phyloP scores from a whole-genome alignment of 768 basidiomycete species.

The Guyanaporus albipodus region DNA sequence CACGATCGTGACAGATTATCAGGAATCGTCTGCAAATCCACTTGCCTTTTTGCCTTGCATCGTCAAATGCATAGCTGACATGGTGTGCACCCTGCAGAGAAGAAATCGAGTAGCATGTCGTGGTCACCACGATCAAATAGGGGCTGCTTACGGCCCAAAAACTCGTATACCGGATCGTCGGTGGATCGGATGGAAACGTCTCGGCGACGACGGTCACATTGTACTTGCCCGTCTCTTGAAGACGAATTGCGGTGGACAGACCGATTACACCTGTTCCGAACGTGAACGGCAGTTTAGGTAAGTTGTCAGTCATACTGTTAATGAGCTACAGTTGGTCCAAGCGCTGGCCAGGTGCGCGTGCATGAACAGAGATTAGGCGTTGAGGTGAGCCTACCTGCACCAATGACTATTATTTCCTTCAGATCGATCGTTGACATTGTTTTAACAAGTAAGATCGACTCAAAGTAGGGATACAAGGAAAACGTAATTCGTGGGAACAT shows the following conservation, averaged over 20 bases:
- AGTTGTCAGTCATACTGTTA: neutral
- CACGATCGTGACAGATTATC: neutral
- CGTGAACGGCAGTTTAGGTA: neutral
- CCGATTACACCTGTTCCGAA: constrained; percentile 63
- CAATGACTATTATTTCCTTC: constrained; percentile 36
- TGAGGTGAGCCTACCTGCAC: constrained; percentile 32
- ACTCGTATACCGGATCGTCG: constrained; percentile 73
- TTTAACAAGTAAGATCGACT: too few relatives aligned
- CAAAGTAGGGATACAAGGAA: too few relatives aligned
- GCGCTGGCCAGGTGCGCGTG: too few relatives aligned
- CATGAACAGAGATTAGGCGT: too few relatives aligned
- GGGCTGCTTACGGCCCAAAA: constrained; percentile 67
- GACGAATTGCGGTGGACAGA: constrained; percentile 66
- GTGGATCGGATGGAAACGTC: constrained; percentile 65
- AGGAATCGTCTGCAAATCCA: neutral
- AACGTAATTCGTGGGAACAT: too few relatives aligned
- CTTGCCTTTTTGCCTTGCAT: constrained; percentile 54
- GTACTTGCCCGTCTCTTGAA: constrained; percentile 61
- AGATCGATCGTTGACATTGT: too few relatives aligned
- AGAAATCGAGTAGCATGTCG: neutral
- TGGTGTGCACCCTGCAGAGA: constrained; percentile 72
- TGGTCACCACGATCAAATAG: neutral
- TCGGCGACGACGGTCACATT: constrained; percentile 70
- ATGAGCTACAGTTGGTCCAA: neutral
- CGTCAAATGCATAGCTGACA: constrained; percentile 53